A percentile compares a stretch with the other conserved stretches of the same genome.
Evolutionary conservation across 2,329 filamentous ascomycete species (phyloP).

Genomic region (Parasarocladium wereldwijsianum): DNA sequence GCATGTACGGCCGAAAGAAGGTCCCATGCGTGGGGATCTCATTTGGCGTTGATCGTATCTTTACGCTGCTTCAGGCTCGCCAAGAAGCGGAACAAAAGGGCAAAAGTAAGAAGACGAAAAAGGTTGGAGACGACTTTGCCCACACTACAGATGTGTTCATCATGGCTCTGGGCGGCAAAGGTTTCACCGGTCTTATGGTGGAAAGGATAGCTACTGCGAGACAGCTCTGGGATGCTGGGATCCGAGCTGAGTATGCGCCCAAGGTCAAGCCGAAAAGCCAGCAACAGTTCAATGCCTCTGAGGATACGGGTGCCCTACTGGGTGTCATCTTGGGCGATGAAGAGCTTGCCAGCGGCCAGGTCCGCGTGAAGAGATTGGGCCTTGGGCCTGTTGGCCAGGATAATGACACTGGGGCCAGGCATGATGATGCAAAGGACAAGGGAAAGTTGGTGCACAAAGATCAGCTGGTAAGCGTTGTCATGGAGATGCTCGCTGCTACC

Average conservation of each 20-base stretch:
- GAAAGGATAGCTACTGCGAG: conserved; percentile 73
- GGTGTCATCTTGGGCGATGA: conserved; percentile 85
- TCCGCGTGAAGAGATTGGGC: conserved; percentile 69
- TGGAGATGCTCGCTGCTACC: too few relatives aligned
- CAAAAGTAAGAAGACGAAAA: too few relatives aligned
- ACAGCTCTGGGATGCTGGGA: conserved; percentile 69
- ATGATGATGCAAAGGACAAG: too few relatives aligned
- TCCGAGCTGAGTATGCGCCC: conserved; percentile 82
- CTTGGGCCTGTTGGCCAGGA: conserved; percentile 71
- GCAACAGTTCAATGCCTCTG: conserved; percentile 83
- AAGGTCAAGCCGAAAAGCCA: conserved; percentile 84
- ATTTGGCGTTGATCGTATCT: conserved; percentile 91
- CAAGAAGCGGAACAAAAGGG: conserved; percentile 48
- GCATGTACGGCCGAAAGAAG: conserved; percentile 81
- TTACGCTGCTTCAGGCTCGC: conserved; percentile 74
- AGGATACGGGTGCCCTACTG: conserved; percentile 65
- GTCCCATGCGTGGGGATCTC: conserved; percentile 58
- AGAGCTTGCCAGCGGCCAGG: conserved; percentile 68
- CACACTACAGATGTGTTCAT: conserved; percentile 74
- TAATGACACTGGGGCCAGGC: too few relatives aligned
- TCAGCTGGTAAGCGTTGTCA: too few relatives aligned
- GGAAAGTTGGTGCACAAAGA: too few relatives aligned
- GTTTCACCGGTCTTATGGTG: conserved; percentile 63
- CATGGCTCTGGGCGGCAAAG: conserved; percentile 87
- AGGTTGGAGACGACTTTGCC: conserved; percentile 48